Base-by-base conservation (phyloP, 2,329 filamentous ascomycete genomes). In the Stachybotrys chlorohalonatus region DNA sequence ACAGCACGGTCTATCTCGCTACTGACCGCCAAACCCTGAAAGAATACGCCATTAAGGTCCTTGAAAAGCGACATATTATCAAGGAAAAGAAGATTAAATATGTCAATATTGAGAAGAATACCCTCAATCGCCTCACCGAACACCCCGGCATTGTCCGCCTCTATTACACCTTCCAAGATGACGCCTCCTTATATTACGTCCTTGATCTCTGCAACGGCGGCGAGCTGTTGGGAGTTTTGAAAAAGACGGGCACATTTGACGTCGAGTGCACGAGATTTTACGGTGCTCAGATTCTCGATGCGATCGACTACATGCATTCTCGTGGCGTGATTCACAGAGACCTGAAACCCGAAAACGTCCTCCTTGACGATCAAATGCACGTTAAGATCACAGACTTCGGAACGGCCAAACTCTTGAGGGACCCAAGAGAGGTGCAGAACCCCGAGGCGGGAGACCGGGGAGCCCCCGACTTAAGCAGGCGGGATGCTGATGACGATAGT, bases 71-170 rank as follows among this genome's bases (percentile, higher is more conserved):
- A 64, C 94, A 99, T 70, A 99, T 99, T 66, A 99, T 99, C 78
- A 99, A 97, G 73, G 94, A 99, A 74, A 97, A 96, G 73, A 99
- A 99, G 79, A 95, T 99, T 66, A 99, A 99, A 78, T 99, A 99
- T 67, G 94, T 99, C 72, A 99, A 97, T 72, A 99, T 99, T 64
- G 94, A 99, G 72, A 96, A 96, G 75, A 93, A 99, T 72, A 97
- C 94, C 0, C 78, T 99, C 54, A 99, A 99, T 68, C 86, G 94
- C 59, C 77, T 99, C 55, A 97, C 93, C 4, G 93, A 99, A 59
- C 94, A 99, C 66, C 94, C 94, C 7, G 94, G 94, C 17, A 93
- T 99, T 56, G 92, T 99, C 55, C 88, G 94, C 58, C 79, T 99
- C 48, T 99, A 97, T 72, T 99, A 99, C 72, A 99, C 94, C 1